phyloP scores from a whole-genome alignment of 2,329 filamentous ascomycete genomes.

The Epichloe amarillans region DNA sequence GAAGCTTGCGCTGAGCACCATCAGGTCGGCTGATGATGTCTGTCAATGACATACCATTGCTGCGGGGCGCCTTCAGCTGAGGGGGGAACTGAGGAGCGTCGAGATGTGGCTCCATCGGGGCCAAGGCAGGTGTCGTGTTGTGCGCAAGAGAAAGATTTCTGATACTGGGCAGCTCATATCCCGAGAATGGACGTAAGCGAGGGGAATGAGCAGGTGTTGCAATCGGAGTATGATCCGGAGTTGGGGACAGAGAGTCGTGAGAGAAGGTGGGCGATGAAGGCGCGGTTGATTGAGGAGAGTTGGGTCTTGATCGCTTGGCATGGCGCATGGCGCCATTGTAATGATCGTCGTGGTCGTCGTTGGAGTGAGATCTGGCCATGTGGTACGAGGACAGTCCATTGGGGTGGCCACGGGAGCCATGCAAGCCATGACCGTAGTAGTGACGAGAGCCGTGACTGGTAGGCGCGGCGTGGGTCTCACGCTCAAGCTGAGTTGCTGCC shows the following conservation, averaged over 20 bases:
- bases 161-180: constrained; percentile 73
- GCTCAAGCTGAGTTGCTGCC: constrained; percentile 48
- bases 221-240: constrained; percentile 95
- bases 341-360: constrained; percentile 64
- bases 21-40: constrained; percentile 89
- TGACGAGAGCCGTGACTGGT: constrained; percentile 33
- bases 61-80: constrained; percentile 35
- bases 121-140: constrained; percentile 40
- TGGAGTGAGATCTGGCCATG: constrained; percentile 80
- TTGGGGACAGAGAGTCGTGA: constrained; percentile 88
- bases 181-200: constrained; percentile 67
- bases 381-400: constrained; percentile 78
- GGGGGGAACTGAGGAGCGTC: constrained; percentile 29
- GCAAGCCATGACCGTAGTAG: constrained; percentile 36
- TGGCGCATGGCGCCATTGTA: constrained; percentile 56
- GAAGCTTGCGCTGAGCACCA: constrained; percentile 77
- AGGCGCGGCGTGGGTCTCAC: constrained; percentile 34
- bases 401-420: constrained; percentile 46
- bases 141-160: constrained; percentile 47
- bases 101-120: constrained; percentile 44
- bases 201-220: constrained; percentile 93
- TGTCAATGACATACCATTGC: constrained; percentile 65
- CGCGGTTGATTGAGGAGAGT: constrained; percentile 88
- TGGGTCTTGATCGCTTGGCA: constrained; percentile 80
- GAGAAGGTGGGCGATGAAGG: constrained; percentile 95